These are phyloP conservation scores for Babesia bovis DNA, from an alignment of 169 alveolate species.

Conservation along the genomic window DNA sequence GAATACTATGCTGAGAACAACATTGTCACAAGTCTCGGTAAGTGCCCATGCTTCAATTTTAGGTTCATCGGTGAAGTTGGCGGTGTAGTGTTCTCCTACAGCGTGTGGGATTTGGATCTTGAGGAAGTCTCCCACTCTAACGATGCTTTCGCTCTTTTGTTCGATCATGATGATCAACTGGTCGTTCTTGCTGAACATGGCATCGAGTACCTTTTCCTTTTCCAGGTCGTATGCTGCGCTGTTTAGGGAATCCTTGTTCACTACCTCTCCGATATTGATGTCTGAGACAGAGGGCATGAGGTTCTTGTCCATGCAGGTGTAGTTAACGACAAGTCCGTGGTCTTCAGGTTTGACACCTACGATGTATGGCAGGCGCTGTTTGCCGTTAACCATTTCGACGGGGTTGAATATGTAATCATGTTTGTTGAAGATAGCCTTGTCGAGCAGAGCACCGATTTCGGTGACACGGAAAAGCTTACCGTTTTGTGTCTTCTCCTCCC, in stretches of 20 bases:
- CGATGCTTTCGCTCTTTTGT: background rate
- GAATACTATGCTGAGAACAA: conserved; percentile 20
- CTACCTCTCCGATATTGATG: background rate
- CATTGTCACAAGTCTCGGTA: conserved; percentile 12
- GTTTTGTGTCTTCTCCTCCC: conserved; percentile 11
- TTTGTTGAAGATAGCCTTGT: conserved; percentile 16
- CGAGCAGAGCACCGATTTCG: conserved; percentile 39
- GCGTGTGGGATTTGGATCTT: conserved; percentile 27
- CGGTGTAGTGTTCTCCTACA: background rate
- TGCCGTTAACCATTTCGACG: background rate
- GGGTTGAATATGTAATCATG: conserved; percentile 10
- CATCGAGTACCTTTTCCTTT: conserved; percentile 13
- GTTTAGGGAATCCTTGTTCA: background rate
- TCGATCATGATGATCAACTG: conserved; percentile 40
- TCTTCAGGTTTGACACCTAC: conserved; percentile 24
- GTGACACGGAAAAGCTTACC: conserved; percentile 27
- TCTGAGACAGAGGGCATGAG: conserved; percentile 21
- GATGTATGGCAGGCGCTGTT: conserved; percentile 1
- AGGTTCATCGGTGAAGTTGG: background rate
- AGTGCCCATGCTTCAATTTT: background rate
- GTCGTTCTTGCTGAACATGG: conserved; percentile 10
- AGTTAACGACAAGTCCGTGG: conserved; percentile 45
- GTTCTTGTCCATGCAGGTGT: conserved; percentile 33
- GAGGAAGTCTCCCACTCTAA: conserved; percentile 49
- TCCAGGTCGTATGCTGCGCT: background rate